These are phyloP conservation scores for Mycena albidolilacea DNA, from an alignment of 768 basidiomycete species.

Conservation along the genomic window DNA sequence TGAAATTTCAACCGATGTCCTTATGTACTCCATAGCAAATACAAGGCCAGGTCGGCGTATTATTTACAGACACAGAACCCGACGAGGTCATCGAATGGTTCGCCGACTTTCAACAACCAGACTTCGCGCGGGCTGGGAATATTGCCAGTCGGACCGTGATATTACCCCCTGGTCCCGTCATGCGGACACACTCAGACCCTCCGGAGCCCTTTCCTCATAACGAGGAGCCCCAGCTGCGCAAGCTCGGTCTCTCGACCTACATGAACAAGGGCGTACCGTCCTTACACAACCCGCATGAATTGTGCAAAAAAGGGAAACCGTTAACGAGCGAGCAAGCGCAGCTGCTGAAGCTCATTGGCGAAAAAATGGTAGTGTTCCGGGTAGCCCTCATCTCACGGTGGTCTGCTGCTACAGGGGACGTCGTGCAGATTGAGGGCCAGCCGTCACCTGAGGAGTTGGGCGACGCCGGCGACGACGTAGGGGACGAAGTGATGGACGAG, in stretches of 20 bases:
- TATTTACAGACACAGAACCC: constrained; percentile 94
- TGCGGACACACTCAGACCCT: constrained; percentile 84
- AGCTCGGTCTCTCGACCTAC: constrained; percentile 88
- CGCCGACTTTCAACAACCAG: constrained; percentile 87
- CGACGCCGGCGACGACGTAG: constrained; percentile 50
- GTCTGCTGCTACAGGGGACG: constrained; percentile 77
- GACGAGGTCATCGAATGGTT: constrained; percentile 97
- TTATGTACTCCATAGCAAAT: constrained; percentile 73
- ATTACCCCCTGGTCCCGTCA: constrained; percentile 88
- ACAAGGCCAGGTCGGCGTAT: constrained; percentile 93
- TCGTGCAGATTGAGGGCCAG: constrained; percentile 69
- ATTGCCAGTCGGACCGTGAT: constrained; percentile 79
- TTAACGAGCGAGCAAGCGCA: constrained; percentile 92
- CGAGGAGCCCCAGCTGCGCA: constrained; percentile 96
- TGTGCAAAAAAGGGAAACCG: constrained; percentile 87
- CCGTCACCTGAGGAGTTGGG: constrained; percentile 51
- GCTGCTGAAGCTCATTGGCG: constrained; percentile 90
- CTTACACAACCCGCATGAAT: constrained; percentile 80
- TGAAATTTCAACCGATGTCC: constrained; percentile 3
- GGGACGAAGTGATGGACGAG: constrained; percentile 66
- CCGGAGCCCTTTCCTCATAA: constrained; percentile 96
- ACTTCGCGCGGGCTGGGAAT: constrained; percentile 94
- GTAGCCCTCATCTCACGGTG: constrained; percentile 81
- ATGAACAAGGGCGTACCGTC: constrained; percentile 93
- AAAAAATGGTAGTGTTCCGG: constrained; percentile 89